Evolutionary conservation across 768 basidiomycete genomes (phyloP).

Genomic region (Kwoniella europaea): DNA sequence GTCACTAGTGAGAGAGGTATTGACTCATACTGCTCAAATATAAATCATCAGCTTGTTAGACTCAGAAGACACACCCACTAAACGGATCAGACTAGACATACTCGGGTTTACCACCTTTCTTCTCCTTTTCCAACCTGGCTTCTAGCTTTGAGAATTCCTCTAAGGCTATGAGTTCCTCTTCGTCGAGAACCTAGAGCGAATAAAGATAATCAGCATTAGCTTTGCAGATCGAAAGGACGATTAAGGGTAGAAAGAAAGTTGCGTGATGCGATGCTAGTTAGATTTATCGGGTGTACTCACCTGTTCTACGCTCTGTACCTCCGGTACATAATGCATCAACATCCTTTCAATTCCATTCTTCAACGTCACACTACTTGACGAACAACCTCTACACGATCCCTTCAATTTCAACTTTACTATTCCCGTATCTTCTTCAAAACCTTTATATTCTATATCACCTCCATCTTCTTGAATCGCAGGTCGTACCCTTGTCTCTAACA

Average conservation of each 20-base stretch:
- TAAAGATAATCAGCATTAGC: neutral
- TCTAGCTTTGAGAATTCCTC: slow-evolving; percentile 75
- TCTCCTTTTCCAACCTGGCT: slow-evolving; percentile 48
- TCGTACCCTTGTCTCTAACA: slow-evolving; percentile 90
- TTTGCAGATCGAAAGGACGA: no score
- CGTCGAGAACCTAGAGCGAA: slow-evolving; percentile 72
- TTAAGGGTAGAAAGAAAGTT: no score
- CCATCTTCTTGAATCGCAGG: slow-evolving; percentile 99
- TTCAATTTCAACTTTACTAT: slow-evolving; percentile 88
- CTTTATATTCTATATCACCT: slow-evolving; percentile 94
- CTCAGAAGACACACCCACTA: neutral
- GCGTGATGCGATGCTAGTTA: neutral
- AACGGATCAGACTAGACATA: slow-evolving; percentile 22
- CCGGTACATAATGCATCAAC: slow-evolving; percentile 97
- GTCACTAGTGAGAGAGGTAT: slow-evolving; percentile 46
- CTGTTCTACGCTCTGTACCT: slow-evolving; percentile 58
- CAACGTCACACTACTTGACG: slow-evolving; percentile 89
- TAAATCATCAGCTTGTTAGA: neutral
- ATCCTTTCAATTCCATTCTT: slow-evolving; percentile 98
- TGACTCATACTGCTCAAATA: slow-evolving; percentile 44
- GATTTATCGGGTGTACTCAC: slow-evolving; percentile 34
- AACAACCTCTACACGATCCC: slow-evolving; percentile 95
- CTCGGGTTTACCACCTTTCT: slow-evolving; percentile 34
- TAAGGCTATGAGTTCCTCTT: slow-evolving; percentile 84
- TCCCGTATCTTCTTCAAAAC: slow-evolving; percentile 78